Base-by-base conservation (phyloP, 345 rosid genomes). In the Eutrema heterophyllum region DNA sequence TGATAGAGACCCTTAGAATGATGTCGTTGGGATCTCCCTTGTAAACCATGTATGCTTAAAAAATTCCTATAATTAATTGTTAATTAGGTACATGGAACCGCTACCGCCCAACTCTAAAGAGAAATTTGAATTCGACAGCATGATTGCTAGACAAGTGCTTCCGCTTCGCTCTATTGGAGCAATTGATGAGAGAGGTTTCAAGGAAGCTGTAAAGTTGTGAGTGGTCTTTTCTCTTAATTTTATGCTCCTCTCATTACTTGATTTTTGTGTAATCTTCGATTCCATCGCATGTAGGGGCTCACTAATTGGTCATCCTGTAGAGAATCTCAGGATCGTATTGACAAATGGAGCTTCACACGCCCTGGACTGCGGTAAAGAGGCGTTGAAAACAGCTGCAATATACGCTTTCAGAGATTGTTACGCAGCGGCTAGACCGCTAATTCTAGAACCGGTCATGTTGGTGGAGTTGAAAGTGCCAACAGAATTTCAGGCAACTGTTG, bases 381-480 rank as follows among this genome's bases (percentile, higher is more conserved):
- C 99, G 12, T 92, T 96, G 80, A 96, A 96, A 75, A 80, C 92
- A 68, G 99, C 99, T 40, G 70, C 99, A 71, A 96, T 96, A 68
- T 92, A 96, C 81, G 99, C 99, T 68, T 96, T 96, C 67, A 86
- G 99, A 85, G 93, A 87, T 85, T 92, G 97, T 79, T 96, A 96
- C 70, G 15, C 88, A 33, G 88, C 91, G 50, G 96, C 99, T 57
- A 90, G 74, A 74, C 99, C 98, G 67, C 93, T 86, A 68, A 92
- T 96, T 53, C 78, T 96, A 78, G 99, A 96, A 81, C 99, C 99
- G 6, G 82, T 96, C 45, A 96, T 96, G 98, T 67, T 87, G 84
- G 96, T 96, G 18, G 99, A 96, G 84, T 79, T 96, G 77, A 96
- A 96, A 82, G 89, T 87, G 9, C 99, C 99, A 7, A 87, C 97